Evolutionary conservation across 805 yeast species (phyloP), one percentile per base, ranked within the genome.

Genomic region (Saccharomycopsis capsularis): DNA sequence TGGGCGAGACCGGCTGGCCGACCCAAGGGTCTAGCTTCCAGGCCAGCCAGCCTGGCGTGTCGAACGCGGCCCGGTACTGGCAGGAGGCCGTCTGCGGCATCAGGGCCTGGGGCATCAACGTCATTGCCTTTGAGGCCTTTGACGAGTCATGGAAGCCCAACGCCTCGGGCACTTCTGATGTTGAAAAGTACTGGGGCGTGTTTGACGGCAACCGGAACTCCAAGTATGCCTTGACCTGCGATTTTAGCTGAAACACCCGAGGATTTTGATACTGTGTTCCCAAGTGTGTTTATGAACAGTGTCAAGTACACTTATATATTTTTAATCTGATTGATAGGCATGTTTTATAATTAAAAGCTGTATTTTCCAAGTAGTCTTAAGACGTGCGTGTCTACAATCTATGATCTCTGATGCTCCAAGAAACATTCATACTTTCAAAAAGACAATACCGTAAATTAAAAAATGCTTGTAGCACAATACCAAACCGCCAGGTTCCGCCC

Each of bases 1-100:
- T 89, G 61, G 96, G 97, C 68, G 96, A 90, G 74, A 89, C 97
- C 56, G 96, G 97, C 59, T 89, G 96, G 95, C 95, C 96, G 65
- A 77, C 95, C 30, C 80, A 75, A 4, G 97, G 97, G 67, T 78
- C 87, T 53, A 68, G 71, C 63, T 89, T 68, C 60, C 88, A 79
- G 63, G 38, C 51, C 19, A 51, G 61, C 56, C 64, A 67, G 25
- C 96, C 97, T 60, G 65, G 81, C 60, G 75, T 78, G 50, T 72
- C 63, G 36, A 88, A 88, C 61, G 98, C 98, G 52, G 71, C 74
- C 60, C 66, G 68, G 58, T 91, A 76, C 79, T 91, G 93, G 95
- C 77, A 82, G 67, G 79, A 87, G 60, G 95, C 87, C 57, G 72
- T 91, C 59, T 90, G 97, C 71, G 95, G 89, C 55, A 80, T 90